Percentiles rank a stretch among this genome's conserved stretches.
phyloP scores from a whole-genome alignment of 768 basidiomycete genomes.

The Kwoniella sp. region DNA sequence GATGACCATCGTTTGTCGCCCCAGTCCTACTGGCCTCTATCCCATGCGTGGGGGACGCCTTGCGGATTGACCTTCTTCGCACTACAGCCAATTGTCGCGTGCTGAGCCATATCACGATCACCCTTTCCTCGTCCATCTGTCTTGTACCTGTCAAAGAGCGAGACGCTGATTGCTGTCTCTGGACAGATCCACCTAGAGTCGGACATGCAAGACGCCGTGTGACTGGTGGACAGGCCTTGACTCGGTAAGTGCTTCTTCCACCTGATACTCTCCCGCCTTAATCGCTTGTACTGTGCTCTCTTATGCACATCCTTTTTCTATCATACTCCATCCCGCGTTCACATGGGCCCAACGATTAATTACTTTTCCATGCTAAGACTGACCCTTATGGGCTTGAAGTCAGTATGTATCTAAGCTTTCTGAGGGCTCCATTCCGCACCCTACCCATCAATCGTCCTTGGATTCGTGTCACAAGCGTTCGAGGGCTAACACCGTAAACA shows the following conservation, averaged over 20 bases:
- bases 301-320: not conserved
- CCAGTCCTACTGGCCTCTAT: constrained; percentile 47
- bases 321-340: not conserved
- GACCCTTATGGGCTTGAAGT: constrained; percentile 44
- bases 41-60: constrained; percentile 34
- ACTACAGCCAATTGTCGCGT: constrained; percentile 33
- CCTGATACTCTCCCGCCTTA: not conserved
- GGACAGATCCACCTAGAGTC: too few species aligned
- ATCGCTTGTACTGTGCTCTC: not conserved
- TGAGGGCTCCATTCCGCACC: constrained; percentile 7
- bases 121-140: not conserved
- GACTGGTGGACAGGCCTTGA: too few species aligned
- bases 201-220: too few species aligned
- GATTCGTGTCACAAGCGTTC: constrained; percentile 15
- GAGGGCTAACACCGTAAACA: constrained; percentile 30
- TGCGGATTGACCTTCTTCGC: constrained; percentile 37
- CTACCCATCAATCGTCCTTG: not conserved
- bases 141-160: not conserved
- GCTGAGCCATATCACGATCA: constrained; percentile 29
- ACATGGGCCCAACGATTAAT: constrained; percentile 38
- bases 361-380: constrained; percentile 48
- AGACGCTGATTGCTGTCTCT: too few species aligned
- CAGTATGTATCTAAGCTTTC: constrained; percentile 24
- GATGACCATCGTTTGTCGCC: constrained; percentile 40
- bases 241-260: too few species aligned